These are phyloP conservation scores for Cardamine chenopodiifolia DNA, from an alignment of 345 rosid genomes.

Conservation along the genomic window DNA sequence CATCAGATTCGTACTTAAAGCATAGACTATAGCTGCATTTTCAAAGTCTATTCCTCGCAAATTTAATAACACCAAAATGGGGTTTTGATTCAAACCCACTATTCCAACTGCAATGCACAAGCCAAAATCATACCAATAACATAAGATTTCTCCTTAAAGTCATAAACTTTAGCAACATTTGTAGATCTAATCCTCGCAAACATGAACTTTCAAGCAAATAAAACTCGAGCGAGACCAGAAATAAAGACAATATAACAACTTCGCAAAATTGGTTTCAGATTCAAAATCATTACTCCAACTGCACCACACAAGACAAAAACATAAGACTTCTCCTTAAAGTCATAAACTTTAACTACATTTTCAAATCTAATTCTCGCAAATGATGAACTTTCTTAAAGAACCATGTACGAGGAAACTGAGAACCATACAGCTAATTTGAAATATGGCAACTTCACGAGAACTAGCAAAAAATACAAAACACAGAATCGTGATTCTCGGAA, in stretches of 20 bases:
- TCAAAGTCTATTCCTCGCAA: background rate
- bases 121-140: background rate
- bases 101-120: background rate
- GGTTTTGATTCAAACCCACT: constrained; percentile 8
- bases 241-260: background rate
- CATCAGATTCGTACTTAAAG: background rate
- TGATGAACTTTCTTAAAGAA: background rate
- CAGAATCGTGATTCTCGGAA: constrained; percentile 22
- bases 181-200: background rate
- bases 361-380: background rate
- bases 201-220: background rate
- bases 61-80: too few species aligned
- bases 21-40: background rate
- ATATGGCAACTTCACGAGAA: background rate
- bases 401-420: background rate
- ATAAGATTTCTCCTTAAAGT: background rate
- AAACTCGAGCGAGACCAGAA: background rate
- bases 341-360: background rate
- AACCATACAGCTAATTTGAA: background rate
- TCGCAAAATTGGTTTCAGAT: background rate
- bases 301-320: background rate
- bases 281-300: constrained; percentile 11
- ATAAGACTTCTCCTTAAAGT: background rate
- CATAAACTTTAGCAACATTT: background rate
- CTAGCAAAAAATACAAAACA: constrained; percentile 6